phyloP scores from a whole-genome alignment of 2,329 filamentous ascomycete species.

The Pseudogymnoascus sp. region DNA sequence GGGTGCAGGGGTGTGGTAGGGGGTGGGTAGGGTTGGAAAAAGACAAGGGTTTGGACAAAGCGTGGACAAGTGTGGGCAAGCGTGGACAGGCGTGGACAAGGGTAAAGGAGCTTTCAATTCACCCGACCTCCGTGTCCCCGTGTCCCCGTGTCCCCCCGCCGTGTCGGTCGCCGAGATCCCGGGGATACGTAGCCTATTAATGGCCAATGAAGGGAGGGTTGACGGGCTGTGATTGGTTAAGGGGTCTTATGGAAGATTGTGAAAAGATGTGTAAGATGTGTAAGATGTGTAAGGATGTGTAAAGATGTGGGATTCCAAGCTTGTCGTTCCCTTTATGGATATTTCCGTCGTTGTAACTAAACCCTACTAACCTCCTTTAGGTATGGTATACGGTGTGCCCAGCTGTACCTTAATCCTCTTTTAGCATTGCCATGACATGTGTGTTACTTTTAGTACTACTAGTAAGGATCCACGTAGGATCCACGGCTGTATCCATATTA shows the following conservation, averaged over 20 bases:
- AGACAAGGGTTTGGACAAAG: too few relatives aligned
- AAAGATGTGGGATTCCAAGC: background rate
- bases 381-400: too few relatives aligned
- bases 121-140: background rate
- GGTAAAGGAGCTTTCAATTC: background rate
- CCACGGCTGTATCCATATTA: background rate
- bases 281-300: background rate
- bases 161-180: background rate
- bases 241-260: background rate
- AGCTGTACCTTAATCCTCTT: background rate
- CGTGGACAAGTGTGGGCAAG: too few relatives aligned
- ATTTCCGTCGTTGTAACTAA: too few relatives aligned
- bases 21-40: too few relatives aligned
- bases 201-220: background rate
- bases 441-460: background rate
- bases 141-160: background rate
- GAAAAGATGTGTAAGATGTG: background rate
- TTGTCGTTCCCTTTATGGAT: background rate
- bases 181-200: too few relatives aligned
- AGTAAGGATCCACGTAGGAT: background rate
- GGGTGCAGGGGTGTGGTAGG: too few relatives aligned
- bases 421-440: conserved; percentile 1
- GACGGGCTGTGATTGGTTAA: background rate
- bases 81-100: background rate
- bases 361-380: too few relatives aligned